phyloP scores from a whole-genome alignment of 306 rosid genomes.

The Cotoneaster glaucophyllus region DNA sequence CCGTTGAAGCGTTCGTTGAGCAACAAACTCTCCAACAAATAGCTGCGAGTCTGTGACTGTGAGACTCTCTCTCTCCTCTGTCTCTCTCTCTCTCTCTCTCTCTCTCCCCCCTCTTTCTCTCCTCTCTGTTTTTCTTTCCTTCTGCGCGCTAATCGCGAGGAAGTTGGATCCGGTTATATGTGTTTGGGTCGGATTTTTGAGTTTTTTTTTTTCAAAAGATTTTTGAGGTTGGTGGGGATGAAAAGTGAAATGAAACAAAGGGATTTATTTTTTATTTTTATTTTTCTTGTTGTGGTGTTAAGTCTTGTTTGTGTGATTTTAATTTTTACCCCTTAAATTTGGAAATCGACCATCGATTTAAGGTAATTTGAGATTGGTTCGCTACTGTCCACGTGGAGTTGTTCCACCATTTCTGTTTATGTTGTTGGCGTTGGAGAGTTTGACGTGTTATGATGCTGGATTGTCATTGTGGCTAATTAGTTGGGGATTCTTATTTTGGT shows the following conservation, averaged over 20 bases:
- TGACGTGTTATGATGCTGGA: not conserved
- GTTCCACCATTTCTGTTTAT: not conserved
- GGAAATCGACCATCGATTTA: not conserved
- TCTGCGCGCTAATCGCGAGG: slow-evolving; percentile 18
- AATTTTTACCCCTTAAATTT: not conserved
- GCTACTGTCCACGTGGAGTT: not conserved
- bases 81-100: not conserved
- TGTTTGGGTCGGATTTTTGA: not conserved
- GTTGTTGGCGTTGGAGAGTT: not conserved
- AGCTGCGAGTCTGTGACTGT: not conserved
- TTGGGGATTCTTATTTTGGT: not conserved
- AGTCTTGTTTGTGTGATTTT: not conserved
- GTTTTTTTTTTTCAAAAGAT: too few species aligned
- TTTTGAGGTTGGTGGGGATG: not conserved
- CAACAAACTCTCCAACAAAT: slow-evolving; percentile 52
- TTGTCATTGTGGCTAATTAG: not conserved
- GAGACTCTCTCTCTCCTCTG: not conserved
- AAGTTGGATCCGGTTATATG: not conserved
- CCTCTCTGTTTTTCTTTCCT: not conserved
- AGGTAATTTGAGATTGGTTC: too few species aligned
- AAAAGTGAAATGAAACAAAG: not conserved
- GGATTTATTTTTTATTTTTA: not conserved
- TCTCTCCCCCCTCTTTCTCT: not conserved
- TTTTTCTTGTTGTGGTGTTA: not conserved
- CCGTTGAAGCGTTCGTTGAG: slow-evolving; percentile 95